Base-by-base conservation (phyloP, 495 filamentous ascomycete species). In the Annulohypoxylon maeteangense region DNA sequence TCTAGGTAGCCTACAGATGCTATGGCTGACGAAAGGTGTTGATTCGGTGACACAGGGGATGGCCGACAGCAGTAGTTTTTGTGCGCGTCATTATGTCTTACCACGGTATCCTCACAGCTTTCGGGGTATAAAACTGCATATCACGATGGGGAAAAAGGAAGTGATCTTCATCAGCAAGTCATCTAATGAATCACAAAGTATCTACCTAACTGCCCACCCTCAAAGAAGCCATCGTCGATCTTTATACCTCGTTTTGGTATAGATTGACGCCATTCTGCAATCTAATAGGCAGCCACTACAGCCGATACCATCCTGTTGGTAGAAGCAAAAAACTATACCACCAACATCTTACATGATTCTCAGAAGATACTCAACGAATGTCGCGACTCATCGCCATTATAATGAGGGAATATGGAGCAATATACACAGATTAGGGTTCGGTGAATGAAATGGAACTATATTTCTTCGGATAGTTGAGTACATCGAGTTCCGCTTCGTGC, bases 221-320 rank as follows among this genome's bases (percentile, higher is more conserved):
- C n/a, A n/a, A 8, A 53, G 11, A 31, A 31, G 23, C 48, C 48
- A 31, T 11, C n/a, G 25, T 53, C 25, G 48, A 53, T 53, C 25
- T 53, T 53, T n/a, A 53, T 29, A 23, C 23, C 48, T 5, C 25
- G 4, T 53, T 53, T 3, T 16, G 25, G 48, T 14, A 4, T 27
- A 50, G 47, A 50, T 50, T 23, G 47, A 12, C 47, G n/a, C 14
- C 20, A 14, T 5, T 1, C 22, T 7, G 25, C 3, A 5, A 27
- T 16, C 10, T 53, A 12, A 53, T 53, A 53, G 48, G 48, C 10
- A 6, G 25, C 23, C 11, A 25, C 25, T n/a, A 29, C 6, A 53
- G 25, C 48, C 48, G 48, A 53, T 53, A 53, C 48, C 48, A 53
- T 53, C 31, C 20, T 25, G 25, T 31, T 53, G 25, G 48, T 23